Evolutionary conservation across 148 eudicot genomes (phyloP), one percentile per base, ranked within the genome.

Genomic region (Hydrangea macrophylla): DNA sequence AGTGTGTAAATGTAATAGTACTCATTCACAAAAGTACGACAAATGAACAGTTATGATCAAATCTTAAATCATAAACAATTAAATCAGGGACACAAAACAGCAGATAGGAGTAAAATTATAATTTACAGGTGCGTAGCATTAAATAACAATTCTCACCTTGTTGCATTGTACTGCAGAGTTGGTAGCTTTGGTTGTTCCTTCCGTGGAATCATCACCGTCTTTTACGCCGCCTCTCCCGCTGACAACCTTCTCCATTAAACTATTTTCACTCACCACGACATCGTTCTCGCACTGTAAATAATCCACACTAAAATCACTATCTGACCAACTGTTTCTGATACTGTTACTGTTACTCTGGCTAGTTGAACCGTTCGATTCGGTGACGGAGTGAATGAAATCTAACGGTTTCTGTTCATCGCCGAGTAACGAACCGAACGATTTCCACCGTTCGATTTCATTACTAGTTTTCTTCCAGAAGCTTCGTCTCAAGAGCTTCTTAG

Each of bases 361-460:
- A 0, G 20, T 28, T 30, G 71, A 42, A 4, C 62, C 20, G 25
- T 55, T 68, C 18, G 65, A 28, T 33, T 13, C 31, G 18, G 60
- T 68, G 0, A 73, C 58, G 48, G 59, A 62, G 39, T 65, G 72
- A 1, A 76, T 68, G 69, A 73, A 48, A 39, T 59, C 73, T 67
- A 67, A 53, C 72, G 80, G 74, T 61, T 68, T 33, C 44, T 82
- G 69, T 24, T 79, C 79, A 70, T 73, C 79, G 7, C 53, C 69
- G 0, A 63, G 67, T 0, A 42, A 73, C 18, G 64, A 44, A 17
- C 78, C 74, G 26, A 82, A 69, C 18, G 84, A 78, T 70, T 76
- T 86, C 97, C 85, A 88, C 78, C 77, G 76, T 58, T 79, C 71
- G 78, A 88, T 81, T 77, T 79, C 84, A 17, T 73, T 75, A 11